Evolutionary conservation across 140 eudicot species (phyloP).

Genomic region (Senecio squalidus): DNA sequence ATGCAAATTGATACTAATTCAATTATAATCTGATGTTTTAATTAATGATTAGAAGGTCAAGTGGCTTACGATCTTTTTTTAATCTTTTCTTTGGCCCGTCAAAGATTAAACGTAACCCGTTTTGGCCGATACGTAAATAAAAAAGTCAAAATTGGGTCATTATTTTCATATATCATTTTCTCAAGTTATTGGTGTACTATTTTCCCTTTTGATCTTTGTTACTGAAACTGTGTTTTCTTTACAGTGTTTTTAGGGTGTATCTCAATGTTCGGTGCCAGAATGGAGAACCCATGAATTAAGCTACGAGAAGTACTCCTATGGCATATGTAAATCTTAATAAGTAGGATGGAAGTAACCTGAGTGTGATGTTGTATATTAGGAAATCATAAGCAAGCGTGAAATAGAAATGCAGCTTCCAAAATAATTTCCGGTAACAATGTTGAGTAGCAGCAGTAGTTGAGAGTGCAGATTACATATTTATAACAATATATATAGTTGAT

Average conservation of each 20-base stretch:
- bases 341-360: slow-evolving; percentile 7
- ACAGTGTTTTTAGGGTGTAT: background rate
- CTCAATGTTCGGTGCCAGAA: background rate
- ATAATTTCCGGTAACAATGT: slow-evolving; percentile 4
- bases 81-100: too few species aligned
- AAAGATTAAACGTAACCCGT: too few species aligned
- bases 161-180: too few species aligned
- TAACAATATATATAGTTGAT: slow-evolving; percentile 2
- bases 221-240: background rate
- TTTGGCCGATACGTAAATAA: too few species aligned
- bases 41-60: too few species aligned
- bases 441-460: slow-evolving; percentile 1
- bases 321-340: slow-evolving; percentile 22
- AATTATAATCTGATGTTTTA: too few species aligned
- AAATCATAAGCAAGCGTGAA: slow-evolving; percentile 5
- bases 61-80: too few species aligned
- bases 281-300: background rate
- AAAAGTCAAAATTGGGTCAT: too few species aligned
- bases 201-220: background rate
- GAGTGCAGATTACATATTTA: slow-evolving; percentile 16
- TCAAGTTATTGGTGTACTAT: background rate
- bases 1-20: too few species aligned
- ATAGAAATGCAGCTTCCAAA: slow-evolving; percentile 18
- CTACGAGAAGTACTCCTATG: slow-evolving; percentile 1
- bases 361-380: slow-evolving; percentile 11